Evolutionary conservation across 805 yeast genomes (phyloP).

Genomic region (Saturnispora gosingensis): DNA sequence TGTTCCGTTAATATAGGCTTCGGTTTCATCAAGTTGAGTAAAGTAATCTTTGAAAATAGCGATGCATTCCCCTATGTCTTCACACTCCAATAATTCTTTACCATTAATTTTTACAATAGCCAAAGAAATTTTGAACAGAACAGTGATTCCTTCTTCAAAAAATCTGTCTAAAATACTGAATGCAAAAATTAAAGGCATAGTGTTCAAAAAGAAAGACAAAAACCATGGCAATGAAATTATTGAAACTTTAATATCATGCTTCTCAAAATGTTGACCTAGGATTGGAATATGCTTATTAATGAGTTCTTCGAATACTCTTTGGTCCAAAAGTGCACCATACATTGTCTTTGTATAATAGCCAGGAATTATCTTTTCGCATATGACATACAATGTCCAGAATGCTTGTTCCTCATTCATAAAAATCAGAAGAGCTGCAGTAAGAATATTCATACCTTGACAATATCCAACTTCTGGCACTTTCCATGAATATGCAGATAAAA

Average conservation of each 20-base stretch:
- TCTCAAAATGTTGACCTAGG: constrained; percentile 70
- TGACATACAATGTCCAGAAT: constrained; percentile 75
- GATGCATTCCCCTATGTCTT: constrained; percentile 89
- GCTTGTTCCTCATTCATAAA: constrained; percentile 97
- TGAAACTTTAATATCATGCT: constrained; percentile 80
- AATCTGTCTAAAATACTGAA: constrained; percentile 85
- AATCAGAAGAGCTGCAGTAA: constrained; percentile 66
- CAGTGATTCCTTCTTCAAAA: constrained; percentile 80
- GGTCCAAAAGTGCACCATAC: constrained; percentile 95
- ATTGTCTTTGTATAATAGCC: constrained; percentile 95
- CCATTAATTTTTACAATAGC: constrained; percentile 88
- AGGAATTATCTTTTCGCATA: constrained; percentile 82
- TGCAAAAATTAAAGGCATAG: constrained; percentile 93
- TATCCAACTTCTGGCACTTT: constrained; percentile 94
- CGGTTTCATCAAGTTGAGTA: constrained; percentile 59
- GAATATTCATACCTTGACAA: constrained; percentile 98
- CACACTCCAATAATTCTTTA: constrained; percentile 65
- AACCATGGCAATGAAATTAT: constrained; percentile 97
- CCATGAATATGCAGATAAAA: constrained; percentile 92
- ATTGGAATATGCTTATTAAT: constrained; percentile 87
- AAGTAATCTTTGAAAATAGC: constrained; percentile 80
- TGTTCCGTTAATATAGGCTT: constrained; percentile 51
- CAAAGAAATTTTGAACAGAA: constrained; percentile 84
- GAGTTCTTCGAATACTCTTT: constrained; percentile 82
- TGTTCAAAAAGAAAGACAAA: constrained; percentile 74